Conservation (phyloP, 176 grass and related monocot species). For the Saccharum spontaneum region DNA sequence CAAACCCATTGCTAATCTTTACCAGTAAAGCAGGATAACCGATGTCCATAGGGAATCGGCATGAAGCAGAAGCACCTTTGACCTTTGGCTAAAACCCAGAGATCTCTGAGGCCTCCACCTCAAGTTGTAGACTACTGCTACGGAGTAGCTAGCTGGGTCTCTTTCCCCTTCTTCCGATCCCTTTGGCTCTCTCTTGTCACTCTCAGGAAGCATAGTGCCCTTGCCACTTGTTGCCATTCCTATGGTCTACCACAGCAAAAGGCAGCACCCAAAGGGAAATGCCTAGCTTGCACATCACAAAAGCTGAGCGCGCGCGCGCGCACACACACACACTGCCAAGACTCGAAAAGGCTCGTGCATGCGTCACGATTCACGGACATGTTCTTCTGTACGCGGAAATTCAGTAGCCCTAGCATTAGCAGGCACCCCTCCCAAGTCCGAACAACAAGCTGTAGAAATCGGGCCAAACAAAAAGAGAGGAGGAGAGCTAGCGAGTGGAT, state of each 20-base stretch:
- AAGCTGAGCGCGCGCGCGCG: neutral
- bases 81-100: neutral
- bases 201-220: conserved; percentile 32
- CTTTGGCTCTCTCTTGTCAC: conserved; percentile 20
- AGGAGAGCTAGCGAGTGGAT: no score
- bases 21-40: neutral
- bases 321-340: neutral
- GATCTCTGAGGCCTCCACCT: neutral
- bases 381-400: neutral
- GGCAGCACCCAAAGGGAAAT: neutral
- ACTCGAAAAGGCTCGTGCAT: neutral
- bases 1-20: neutral
- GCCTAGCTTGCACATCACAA: conserved; percentile 24
- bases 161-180: no score
- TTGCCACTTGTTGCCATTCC: conserved; percentile 44
- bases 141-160: neutral
- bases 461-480: no score
- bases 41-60: conserved; percentile 17
- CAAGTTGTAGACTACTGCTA: neutral
- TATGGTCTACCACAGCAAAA: conserved; percentile 14
- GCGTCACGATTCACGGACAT: neutral
- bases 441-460: no score
- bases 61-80: neutral
- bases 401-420: no score
- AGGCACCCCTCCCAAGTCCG: neutral